Base-by-base conservation (phyloP, 2,329 filamentous ascomycete genomes). In the Penicillium rolfsii region DNA sequence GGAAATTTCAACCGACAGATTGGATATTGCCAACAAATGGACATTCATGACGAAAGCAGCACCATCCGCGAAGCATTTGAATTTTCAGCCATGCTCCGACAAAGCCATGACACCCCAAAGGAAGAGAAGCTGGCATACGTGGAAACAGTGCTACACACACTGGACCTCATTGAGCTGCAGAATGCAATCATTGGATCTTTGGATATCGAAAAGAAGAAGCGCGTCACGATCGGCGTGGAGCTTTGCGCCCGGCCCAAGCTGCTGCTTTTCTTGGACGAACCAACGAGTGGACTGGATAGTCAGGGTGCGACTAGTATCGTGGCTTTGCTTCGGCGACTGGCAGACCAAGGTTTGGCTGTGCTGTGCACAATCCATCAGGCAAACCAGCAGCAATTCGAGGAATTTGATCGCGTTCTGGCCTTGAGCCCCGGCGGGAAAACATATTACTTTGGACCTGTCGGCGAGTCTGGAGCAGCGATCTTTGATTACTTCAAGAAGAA, bases 331-430 rank as follows among this genome's bases (percentile, higher is more conserved):
- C 84, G 85, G 75, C 88, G 88, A 64, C 78, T 90, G 4, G 80
- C 85, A 11, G 74, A 80, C 6, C 84, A 86, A 28, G 87, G 87
- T 1, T 83, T 89, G 66, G 87, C 87, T 1, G 87, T 90, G 61
- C 78, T 90, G 46, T 89, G 87, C 72, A 90, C 87, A 0, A 89
- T 90, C 55, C 87, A 90, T 67, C 87, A 90, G 65, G 87, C 87
- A 2, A 87, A 84, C 24, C 85, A 85, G 5, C 79, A 87, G 26
- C 80, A 89, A 4, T 86, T 89, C 53, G 82, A 75, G 61, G 59
- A 72, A 69, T 90, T 90, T 72, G 87, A 90, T 70, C 87, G 87
- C 78, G 84, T 90, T 5, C 80, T 90, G 2, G 85, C 86, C 0
- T 77, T 90, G n/a, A 87, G 87, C 61, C 86, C 82, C 0, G 86